Evolutionary conservation across 2,329 filamentous ascomycete genomes (phyloP), one percentile per base, ranked within the genome.

Genomic region (Aureobasidium sp.): DNA sequence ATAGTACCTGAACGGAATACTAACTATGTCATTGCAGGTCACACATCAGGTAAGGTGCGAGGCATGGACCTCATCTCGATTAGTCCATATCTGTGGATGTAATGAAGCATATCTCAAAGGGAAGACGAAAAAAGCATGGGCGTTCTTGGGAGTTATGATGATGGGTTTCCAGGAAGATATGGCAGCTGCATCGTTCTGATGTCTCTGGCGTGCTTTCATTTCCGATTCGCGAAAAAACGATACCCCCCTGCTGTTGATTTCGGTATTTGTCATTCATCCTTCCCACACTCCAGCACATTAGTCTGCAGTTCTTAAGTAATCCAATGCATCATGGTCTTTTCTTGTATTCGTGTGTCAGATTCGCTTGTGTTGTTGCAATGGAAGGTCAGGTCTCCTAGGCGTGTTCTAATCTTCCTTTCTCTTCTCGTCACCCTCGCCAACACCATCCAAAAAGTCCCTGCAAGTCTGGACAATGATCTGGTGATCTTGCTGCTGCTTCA

Each of bases 401-500:
- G 21, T 21, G 21, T 21, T 15, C 67, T 65, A 73, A 62, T 74
- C 72, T 64, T 74, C 72, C 68, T 73, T 74, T 67, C 68, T 73
- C 69, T 72, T 73, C 65, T 73, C 70, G 61, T 68, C 66, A 29
- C 47, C 54, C 30, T 62, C 63, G 15, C 49, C 55, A 8, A 57
- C 32, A n/a, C 64, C 59, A 64, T 73, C 70, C 66, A 79, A 61
- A 66, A 81, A 80, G 64, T 83, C 81, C 67, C 79, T 78, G 45
- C 91, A 78, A 1, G 84, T 84, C 71, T 91, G 87, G 0, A 89
- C 81, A 69, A 93, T 85, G 41, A 91, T 83, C 9, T 84, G 84
- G 73, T 94, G 90, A 72, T 92, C 89, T 75, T 91, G 83, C 67
- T 89, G 80, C 73, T 91, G 87, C 76, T 86, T 87, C 72, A 93